phyloP scores from a whole-genome alignment of 345 rosid genomes.

The Salix caprea region DNA sequence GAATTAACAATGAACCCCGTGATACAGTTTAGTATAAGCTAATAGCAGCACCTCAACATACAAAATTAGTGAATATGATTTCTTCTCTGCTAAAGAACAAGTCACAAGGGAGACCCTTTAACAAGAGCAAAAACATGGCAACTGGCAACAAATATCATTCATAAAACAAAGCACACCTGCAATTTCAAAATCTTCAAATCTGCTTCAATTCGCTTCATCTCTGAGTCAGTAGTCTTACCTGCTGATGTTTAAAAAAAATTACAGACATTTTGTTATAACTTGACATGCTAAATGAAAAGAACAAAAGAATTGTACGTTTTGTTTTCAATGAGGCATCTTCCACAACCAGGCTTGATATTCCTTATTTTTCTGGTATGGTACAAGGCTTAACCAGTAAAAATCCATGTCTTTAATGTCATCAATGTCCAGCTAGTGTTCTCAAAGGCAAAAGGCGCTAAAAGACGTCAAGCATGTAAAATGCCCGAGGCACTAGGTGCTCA shows the following conservation, averaged over 20 bases:
- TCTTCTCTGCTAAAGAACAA: neutral
- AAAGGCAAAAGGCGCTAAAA: no score
- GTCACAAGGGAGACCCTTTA: neutral
- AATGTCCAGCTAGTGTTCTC: neutral
- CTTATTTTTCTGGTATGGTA: neutral
- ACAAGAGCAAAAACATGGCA: slow-evolving; percentile 1
- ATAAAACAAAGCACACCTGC: slow-evolving; percentile 48
- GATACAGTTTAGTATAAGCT: no score
- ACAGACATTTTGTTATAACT: neutral
- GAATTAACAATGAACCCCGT: no score
- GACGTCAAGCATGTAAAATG: no score
- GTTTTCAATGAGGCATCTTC: neutral
- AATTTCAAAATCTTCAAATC: slow-evolving; percentile 79
- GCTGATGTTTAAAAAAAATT: neutral
- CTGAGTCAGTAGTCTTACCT: slow-evolving; percentile 50
- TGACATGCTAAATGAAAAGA: neutral
- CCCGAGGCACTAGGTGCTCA: no score
- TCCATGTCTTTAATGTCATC: neutral
- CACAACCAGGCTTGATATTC: neutral
- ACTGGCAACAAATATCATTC: neutral
- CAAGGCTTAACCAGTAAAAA: neutral
- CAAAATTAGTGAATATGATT: neutral
- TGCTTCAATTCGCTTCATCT: slow-evolving; percentile 71
- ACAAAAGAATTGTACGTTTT: neutral
- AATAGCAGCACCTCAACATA: neutral